Conservation (phyloP, 805 yeast species). For the Candida methanosorbosa region DNA sequence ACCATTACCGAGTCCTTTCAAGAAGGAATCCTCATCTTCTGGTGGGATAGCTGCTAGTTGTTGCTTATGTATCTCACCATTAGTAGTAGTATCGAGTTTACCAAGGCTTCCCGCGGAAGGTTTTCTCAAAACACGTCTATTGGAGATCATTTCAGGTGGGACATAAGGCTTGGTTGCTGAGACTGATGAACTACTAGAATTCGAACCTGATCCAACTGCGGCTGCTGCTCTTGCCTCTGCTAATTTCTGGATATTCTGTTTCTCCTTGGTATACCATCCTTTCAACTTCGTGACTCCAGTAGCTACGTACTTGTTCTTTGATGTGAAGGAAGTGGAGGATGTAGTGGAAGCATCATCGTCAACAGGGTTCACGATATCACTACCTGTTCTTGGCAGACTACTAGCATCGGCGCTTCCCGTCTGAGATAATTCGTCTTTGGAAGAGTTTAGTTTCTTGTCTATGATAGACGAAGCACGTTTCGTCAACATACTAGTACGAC, state of each 20-base stretch:
- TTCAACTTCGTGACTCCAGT: constrained; percentile 51
- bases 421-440: constrained; percentile 5
- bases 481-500: constrained; percentile 2
- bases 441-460: constrained; percentile 5
- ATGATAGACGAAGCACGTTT: constrained; percentile 6
- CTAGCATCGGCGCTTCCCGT: not conserved
- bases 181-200: too few species aligned
- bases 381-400: too few species aligned
- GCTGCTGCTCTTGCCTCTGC: constrained; percentile 4
- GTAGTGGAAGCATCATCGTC: constrained; percentile 16
- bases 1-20: not conserved
- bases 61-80: not conserved
- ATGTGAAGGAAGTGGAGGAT: not conserved
- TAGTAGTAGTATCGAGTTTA: not conserved
- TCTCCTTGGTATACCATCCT: constrained; percentile 57
- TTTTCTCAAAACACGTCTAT: constrained; percentile 28
- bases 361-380: too few species aligned
- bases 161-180: constrained; percentile 10
- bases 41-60: not conserved
- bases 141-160: constrained; percentile 65
- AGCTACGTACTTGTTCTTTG: constrained; percentile 17
- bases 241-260: constrained; percentile 10
- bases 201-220: too few species aligned
- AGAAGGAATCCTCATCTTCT: not conserved
- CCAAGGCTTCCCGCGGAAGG: not conserved